Evolutionary conservation across 306 rosid species (phyloP), one percentile per base, ranked within the genome.

Genomic region (peach (Prunus persica)): DNA sequence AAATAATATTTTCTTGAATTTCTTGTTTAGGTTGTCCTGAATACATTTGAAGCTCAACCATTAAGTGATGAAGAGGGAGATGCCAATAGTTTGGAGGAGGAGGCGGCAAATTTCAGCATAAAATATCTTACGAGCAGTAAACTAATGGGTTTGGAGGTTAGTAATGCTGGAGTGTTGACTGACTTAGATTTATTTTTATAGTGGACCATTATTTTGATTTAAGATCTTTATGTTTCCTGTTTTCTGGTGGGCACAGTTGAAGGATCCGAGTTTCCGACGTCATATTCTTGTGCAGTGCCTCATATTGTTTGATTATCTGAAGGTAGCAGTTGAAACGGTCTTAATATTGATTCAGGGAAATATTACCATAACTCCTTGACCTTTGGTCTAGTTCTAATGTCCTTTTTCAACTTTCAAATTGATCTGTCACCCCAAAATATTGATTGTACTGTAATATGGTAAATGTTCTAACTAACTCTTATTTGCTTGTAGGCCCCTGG

Each of bases 121-220:
- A 94, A 94, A 84, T 94, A 94, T 90, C 98, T 94, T 65, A 94
- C 98, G 41, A 94, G 98, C 87, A 88, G 94, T 81, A 94, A 94
- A 84, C 87, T 94, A 71, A 94, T 94, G 98, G 93, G 98, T 75
- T 85, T 94, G 79, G 98, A 94, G 89, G 98, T 93, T 84, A 57
- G 77, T 24, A 69, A 75, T 78, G 58, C 77, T 78, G 75, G 63
- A 28, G 62, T 69, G 68, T 43, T 71, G 49, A 69, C 28, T 8
- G 63, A 74, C 62, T 22, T 46, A 27, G 73, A 46, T 52, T 69
- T 41, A 18, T 41, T 10, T 75, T 61, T 85, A 67, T 28, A 19
- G 68, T 20, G 43, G 66, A 63, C 67, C 70, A 65, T 65, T 63
- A 28, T 70, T 77, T 77, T 86, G 68, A 55, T 60, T 76, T 74